Evolutionary conservation across 108 stramenopile genomes (phyloP).

Genomic region (Nannochloropsis granulata): DNA sequence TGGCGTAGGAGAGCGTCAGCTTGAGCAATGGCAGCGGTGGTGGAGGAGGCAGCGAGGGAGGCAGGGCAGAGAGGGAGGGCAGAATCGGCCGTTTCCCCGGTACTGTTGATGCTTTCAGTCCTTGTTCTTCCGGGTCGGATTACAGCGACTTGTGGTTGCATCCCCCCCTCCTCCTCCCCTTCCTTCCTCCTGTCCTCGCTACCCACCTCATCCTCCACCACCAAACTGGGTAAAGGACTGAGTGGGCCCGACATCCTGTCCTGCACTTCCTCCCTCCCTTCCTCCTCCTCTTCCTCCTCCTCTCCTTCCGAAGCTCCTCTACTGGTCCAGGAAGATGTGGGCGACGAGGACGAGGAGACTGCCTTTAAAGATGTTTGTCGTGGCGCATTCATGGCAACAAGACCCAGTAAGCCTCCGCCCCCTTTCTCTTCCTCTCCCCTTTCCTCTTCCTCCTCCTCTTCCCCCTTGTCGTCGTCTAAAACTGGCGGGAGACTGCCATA

Average conservation of each 20-base stretch:
- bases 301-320: neutral
- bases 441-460: too few relatives aligned
- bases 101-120: neutral
- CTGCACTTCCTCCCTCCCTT: neutral
- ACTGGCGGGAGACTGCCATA: too few relatives aligned
- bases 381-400: too few relatives aligned
- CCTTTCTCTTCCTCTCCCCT: too few relatives aligned
- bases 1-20: neutral
- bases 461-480: too few relatives aligned
- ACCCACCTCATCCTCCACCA: neutral
- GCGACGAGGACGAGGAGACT: neutral
- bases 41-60: neutral
- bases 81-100: neutral
- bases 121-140: neutral
- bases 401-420: too few relatives aligned
- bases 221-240: neutral
- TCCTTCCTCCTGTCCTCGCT: neutral
- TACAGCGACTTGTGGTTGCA: neutral
- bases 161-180: neutral
- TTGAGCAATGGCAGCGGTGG: neutral
- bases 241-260: too few relatives aligned
- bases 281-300: neutral
- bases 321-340: neutral
- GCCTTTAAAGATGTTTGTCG: too few relatives aligned
- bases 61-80: neutral